Evolutionary conservation across 495 filamentous ascomycete species (phyloP), one percentile per base, ranked within the genome.

Genomic region (Acidomyces sp.): DNA sequence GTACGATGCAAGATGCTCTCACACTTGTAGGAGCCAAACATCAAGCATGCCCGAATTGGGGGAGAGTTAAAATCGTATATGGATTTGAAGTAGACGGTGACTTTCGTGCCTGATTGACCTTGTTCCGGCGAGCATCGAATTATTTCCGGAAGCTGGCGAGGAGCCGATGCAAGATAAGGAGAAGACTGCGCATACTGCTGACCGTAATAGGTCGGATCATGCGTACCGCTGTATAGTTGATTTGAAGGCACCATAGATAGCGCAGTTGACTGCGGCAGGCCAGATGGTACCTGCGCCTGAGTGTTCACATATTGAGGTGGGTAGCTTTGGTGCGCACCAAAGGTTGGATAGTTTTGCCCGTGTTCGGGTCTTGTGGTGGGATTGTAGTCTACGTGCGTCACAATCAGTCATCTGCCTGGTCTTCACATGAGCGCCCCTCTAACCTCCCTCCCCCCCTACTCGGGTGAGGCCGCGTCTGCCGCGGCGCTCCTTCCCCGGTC

Each of bases 21-120:
- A 58, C 74, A 78, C 58, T 73, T 70, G 49, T 77, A 71, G 4
- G 72, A 68, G 6, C 83, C 88, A 55, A 95, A 93, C 23, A 77
- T 72, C 18, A 95, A 60, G 47, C 66, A 75, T 46, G 82, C 71
- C 27, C 62, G 66, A 1, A 71, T 65, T 17, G 67, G 56, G 2
- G 69, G 64, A 2, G 73, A 65, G 15, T 70, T 66, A 49, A 79
- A 60, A 47, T 93, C 84, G 56, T 80, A 81, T 21, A 75, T 70
- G 10, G 76, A 78, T 45, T 74, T 72, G 32, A 93, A 72, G 55
- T 81, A 75, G 36, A 94, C 70, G 29, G 68, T 63, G 6, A 95
- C 63, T 45, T 72, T 70, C 11, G 78, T 79, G 36, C 82, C 82
- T 54, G 71, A 67, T 2, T 65, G 54, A 18, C 88, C 90, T 49